Conservation (phyloP, 2,329 filamentous ascomycete species). For the Diaporthe eres region DNA sequence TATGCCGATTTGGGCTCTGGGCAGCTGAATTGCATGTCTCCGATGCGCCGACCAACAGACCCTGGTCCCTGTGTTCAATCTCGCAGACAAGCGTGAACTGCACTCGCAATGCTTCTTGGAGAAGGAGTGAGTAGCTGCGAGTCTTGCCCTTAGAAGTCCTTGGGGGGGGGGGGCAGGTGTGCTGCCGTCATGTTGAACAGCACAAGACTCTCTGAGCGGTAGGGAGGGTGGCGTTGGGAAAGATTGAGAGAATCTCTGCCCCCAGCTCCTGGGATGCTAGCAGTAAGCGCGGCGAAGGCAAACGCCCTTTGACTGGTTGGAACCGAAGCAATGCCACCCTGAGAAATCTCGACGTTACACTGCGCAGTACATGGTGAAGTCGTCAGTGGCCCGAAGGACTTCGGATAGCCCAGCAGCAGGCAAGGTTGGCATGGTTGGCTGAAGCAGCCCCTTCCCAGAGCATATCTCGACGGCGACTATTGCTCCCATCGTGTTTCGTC, state of each 20-base stretch:
- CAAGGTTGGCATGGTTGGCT: constrained; percentile 22
- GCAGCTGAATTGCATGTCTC: constrained; percentile 31
- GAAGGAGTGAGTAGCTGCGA: constrained; percentile 8
- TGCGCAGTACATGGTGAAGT: constrained; percentile 27
- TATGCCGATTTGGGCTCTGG: constrained; percentile 26
- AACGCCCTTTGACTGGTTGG: constrained; percentile 34
- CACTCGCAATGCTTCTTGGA: constrained; percentile 21
- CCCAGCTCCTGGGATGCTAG: constrained; percentile 31
- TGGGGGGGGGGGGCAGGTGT: not conserved
- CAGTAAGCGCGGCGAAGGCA: constrained; percentile 36
- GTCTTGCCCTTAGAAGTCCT: not conserved
- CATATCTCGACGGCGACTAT: not conserved
- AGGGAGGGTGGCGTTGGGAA: constrained; percentile 28
- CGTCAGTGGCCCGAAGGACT: constrained; percentile 39
- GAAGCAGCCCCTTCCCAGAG: constrained; percentile 17
- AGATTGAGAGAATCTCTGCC: constrained; percentile 11
- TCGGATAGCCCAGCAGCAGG: constrained; percentile 36
- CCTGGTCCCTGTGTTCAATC: constrained; percentile 33
- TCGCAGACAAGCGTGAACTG: constrained; percentile 19
- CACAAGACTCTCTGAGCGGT: constrained; percentile 10
- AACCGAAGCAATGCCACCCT: constrained; percentile 38
- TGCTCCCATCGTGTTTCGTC: not conserved
- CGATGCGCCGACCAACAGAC: not conserved
- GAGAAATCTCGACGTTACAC: constrained; percentile 38
- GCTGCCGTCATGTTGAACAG: constrained; percentile 25